Evolutionary conservation across 2,329 filamentous ascomycete species (phyloP).

Genomic region (Ceratocystis variospora): DNA sequence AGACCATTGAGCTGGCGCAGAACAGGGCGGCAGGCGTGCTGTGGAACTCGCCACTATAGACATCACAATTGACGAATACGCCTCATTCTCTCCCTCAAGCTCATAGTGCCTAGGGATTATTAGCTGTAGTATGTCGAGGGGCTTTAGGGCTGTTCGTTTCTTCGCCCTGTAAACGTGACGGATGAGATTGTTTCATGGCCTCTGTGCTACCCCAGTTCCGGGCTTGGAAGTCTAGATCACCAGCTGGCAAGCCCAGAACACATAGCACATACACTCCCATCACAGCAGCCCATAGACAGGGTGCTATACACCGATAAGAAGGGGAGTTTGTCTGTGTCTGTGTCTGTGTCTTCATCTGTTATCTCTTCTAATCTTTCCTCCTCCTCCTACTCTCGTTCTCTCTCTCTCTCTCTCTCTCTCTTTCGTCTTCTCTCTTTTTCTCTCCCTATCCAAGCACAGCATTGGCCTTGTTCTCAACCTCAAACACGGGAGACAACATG

Average conservation of each 20-base stretch:
- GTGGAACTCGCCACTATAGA: background rate
- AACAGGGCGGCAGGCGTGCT: background rate
- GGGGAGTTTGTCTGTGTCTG: background rate
- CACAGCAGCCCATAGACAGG: too few species aligned
- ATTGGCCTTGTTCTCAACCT: slow-evolving; percentile 11
- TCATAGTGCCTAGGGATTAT: background rate
- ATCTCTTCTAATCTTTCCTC: background rate
- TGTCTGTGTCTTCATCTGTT: background rate
- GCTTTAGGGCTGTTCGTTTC: background rate
- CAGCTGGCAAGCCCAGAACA: background rate
- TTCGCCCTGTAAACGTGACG: background rate
- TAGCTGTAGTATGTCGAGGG: background rate
- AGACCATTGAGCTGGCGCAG: too few species aligned
- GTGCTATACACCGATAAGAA: too few species aligned
- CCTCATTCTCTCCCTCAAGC: background rate
- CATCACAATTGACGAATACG: background rate
- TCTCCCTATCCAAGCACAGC: background rate
- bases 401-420: background rate
- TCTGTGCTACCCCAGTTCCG: slow-evolving; percentile 1
- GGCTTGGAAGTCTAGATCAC: background rate
- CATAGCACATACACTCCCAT: background rate
- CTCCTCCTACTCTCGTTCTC: background rate
- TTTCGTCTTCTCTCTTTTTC: background rate
- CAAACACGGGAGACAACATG: slow-evolving; percentile 19
- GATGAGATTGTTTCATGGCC: background rate